Conservation (phyloP, 495 filamentous ascomycete species). For the Pyrenula aspistea region DNA sequence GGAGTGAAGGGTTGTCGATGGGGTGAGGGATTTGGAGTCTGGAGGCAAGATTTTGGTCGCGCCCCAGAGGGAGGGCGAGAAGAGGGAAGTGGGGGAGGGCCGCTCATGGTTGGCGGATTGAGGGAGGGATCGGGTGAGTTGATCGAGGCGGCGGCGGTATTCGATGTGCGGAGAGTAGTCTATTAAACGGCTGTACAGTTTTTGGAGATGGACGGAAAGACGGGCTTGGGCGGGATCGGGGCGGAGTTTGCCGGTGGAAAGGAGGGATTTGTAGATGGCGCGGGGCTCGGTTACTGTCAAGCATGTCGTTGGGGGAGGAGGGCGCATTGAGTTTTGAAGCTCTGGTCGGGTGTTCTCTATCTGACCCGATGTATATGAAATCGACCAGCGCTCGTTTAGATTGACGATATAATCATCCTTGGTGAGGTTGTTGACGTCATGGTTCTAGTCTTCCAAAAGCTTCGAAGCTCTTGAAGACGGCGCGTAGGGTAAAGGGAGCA, state of each 20-base stretch:
- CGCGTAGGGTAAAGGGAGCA: too few species aligned
- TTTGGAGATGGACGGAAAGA: slow-evolving; percentile 55
- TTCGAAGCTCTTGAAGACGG: too few species aligned
- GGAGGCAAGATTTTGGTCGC: slow-evolving; percentile 20
- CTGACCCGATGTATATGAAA: too few species aligned
- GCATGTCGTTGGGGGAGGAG: slow-evolving; percentile 12
- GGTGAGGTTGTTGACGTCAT: not conserved
- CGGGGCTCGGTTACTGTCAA: slow-evolving; percentile 62
- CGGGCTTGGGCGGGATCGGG: slow-evolving; percentile 58
- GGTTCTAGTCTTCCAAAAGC: not conserved
- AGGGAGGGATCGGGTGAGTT: slow-evolving; percentile 31
- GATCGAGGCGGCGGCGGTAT: slow-evolving; percentile 42
- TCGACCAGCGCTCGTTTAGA: too few species aligned
- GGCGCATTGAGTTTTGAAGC: slow-evolving; percentile 11
- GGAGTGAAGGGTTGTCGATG: slow-evolving; percentile 47
- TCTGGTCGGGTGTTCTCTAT: too few species aligned
- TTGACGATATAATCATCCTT: too few species aligned
- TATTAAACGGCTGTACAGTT: slow-evolving; percentile 51
- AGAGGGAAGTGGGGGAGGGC: slow-evolving; percentile 4
- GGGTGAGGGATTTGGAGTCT: slow-evolving; percentile 30
- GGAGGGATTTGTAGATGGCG: slow-evolving; percentile 50
- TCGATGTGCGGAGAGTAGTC: slow-evolving; percentile 55
- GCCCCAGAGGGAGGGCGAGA: slow-evolving; percentile 13
- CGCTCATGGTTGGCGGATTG: not conserved
- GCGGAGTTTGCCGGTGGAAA: slow-evolving; percentile 43